These are phyloP conservation scores for Rubus parviflorus DNA, from an alignment of 306 rosid genomes.

Conservation along the genomic window DNA sequence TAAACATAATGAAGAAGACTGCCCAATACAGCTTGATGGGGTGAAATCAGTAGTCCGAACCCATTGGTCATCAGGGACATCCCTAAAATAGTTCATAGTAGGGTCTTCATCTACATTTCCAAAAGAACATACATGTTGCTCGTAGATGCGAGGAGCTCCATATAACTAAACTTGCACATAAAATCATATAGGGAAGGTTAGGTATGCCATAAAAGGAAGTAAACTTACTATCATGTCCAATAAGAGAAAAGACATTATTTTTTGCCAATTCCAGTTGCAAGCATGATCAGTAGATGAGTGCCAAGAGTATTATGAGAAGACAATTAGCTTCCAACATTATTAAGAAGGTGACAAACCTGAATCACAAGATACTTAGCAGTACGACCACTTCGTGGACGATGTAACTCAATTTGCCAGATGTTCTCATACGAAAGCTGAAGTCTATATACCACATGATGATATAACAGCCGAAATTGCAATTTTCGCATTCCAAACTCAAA, in stretches of 20 bases:
- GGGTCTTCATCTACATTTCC: conserved; percentile 35
- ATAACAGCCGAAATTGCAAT: conserved; percentile 36
- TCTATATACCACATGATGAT: conserved; percentile 33
- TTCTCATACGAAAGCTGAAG: conserved; percentile 63
- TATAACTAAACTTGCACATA: conserved; percentile 40
- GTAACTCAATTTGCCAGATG: conserved; percentile 64
- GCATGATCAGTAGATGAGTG: not conserved
- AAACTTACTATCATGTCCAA: not conserved
- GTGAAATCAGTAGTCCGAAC: conserved; percentile 69
- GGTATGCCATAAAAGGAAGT: not conserved
- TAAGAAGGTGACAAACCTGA: conserved; percentile 51
- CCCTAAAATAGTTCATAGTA: conserved; percentile 28
- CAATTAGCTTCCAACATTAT: not conserved
- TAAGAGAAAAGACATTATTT: not conserved
- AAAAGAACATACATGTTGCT: conserved; percentile 27
- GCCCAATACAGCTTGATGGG: conserved; percentile 48
- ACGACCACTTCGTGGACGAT: conserved; percentile 32
- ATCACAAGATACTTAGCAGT: conserved; percentile 52
- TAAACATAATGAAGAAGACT: conserved; percentile 63
- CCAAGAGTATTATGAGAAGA: conserved; percentile 5
- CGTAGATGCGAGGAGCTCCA: conserved; percentile 70
- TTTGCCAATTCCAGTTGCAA: not conserved
- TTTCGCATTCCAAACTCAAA: conserved; percentile 51
- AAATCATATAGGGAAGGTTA: conserved; percentile 11
- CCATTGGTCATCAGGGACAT: conserved; percentile 60